Evolutionary conservation across 345 rosid genomes (phyloP), one percentile per base, ranked within the genome.

Genomic region (Lumnitzera racemosa): DNA sequence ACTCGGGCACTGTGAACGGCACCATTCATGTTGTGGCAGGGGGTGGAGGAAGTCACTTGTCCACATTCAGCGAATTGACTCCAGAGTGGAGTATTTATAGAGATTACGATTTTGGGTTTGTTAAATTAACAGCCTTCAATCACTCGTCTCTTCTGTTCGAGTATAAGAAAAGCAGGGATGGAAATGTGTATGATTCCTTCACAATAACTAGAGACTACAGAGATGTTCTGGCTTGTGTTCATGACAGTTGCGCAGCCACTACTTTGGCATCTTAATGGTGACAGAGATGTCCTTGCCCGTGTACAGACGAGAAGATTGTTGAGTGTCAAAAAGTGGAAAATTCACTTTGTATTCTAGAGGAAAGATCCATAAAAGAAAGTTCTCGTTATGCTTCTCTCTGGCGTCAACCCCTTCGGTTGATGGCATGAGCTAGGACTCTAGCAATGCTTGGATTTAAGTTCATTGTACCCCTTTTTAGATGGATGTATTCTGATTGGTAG

Each of bases 1-100:
- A 83, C 70, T 77, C 86, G 3, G 98, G 96, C 68, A 63, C 78
- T 0, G 58, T 85, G 65, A 70, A 69, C 8, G 96, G 96, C 63
- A 87, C 96, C 24, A 92, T 89, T 69, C 96, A 87, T 51, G 85
- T 89, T 10, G 98, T 92, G 1, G 96, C 61, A n/a, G 98, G 96
- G 2, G 97, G 97, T 47, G 97, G 71, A 60, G 98, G 97, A 46
- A 65, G 80, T 76, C 94, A 85, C 62, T 75, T 92, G 47, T 78
- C 94, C 3, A 2, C 49, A 4, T 92, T 74, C 76, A 87, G 90
- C 53, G 9, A 62, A 25, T n/a, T 77, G 17, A 58, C 41, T 0
- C 91, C 96, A 5, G 57, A 53, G 10, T 87, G 98, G 97, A 89
- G 97, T 75, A 55, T 92, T 27, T 78, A 78, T 69, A 75, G 86